Evolutionary conservation across 805 yeast species (phyloP), one percentile per base, ranked within the genome.

Genomic region (Torulaspora indica): DNA sequence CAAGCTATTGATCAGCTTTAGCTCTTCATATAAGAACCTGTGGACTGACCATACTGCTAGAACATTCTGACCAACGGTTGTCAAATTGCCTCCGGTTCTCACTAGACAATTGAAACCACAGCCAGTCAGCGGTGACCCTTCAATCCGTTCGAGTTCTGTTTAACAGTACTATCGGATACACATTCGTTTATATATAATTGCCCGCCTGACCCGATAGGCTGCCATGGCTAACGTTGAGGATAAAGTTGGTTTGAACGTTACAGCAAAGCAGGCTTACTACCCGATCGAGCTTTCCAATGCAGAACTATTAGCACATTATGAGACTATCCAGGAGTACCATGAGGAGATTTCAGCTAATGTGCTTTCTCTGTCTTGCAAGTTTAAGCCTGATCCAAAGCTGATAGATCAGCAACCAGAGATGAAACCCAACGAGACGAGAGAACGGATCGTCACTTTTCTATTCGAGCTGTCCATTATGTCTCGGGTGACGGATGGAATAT

Each of bases 341-440:
- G 65, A 64, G 17, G 85, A 80, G 46, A 67, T 80, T 12, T 69
- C 75, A 2, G 54, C 63, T 8, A 66, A 62, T 50, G 66, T 52
- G 41, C 67, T 55, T 53, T 68, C 69, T 35, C 66, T 54, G 48
- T 69, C 65, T 31, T 62, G 67, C 28, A 55, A 54, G 25, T 63
- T 68, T 53, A 72, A 69, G 46, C 85, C 91, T 10, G 73, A 77
- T 61, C 58, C 80, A 47, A 64, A 77, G 61, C 72, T 88, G 66
- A 85, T 89, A 55, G 81, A 78, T 46, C 83, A 85, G 52, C 98
- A 91, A 67, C 97, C 97, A 8, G 95, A 89, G 58, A 71, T 91
- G 47, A 77, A 81, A 42, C 79, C 87, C 68, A 70, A 73, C 32
- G 78, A 85, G 68, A 60, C 66, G 4, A 76, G 98, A 55, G 78